phyloP scores from a whole-genome alignment of 2,329 filamentous ascomycete genomes.

The Phaeophleospora eucalypticola region DNA sequence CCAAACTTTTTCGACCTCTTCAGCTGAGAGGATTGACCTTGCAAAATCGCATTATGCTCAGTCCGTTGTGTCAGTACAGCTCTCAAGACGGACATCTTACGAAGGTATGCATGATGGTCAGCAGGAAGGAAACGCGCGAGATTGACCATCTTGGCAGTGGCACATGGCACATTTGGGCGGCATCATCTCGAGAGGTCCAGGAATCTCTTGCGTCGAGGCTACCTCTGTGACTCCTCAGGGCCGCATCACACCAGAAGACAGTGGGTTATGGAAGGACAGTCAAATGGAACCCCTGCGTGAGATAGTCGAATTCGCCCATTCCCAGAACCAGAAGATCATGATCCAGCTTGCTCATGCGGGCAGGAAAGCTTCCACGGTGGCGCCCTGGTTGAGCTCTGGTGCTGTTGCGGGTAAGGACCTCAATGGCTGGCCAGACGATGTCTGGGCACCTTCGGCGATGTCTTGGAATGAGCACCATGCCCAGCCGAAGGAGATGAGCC shows the following conservation, averaged over 20 bases:
- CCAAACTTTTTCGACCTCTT: conserved; percentile 57
- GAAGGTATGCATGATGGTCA: conserved; percentile 36
- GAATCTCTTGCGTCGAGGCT: conserved; percentile 72
- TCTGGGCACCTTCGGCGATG: conserved; percentile 56
- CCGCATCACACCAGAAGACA: conserved; percentile 76
- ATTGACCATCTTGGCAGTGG: too few relatives aligned
- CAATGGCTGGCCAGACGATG: conserved; percentile 52
- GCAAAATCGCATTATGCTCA: conserved; percentile 54
- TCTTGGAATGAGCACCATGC: conserved; percentile 60
- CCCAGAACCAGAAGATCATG: conserved; percentile 69
- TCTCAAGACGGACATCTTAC: conserved; percentile 68
- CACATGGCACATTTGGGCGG: conserved; percentile 71
- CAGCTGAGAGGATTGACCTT: conserved; percentile 47
- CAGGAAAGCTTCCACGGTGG: conserved; percentile 55
- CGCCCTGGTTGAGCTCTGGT: conserved; percentile 59
- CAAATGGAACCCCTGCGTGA: conserved; percentile 70
- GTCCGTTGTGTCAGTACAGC: conserved; percentile 64
- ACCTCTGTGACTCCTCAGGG: conserved; percentile 71
- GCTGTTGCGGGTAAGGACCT: conserved; percentile 50
- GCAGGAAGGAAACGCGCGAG: too few relatives aligned
- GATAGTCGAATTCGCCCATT: conserved; percentile 74
- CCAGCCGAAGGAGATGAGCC: conserved; percentile 63
- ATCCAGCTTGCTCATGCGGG: conserved; percentile 83
- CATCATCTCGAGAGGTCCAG: conserved; percentile 71
- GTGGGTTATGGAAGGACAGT: conserved; percentile 77